phyloP scores from a whole-genome alignment of 148 eudicot species.

The Rhododendron ovatum region DNA sequence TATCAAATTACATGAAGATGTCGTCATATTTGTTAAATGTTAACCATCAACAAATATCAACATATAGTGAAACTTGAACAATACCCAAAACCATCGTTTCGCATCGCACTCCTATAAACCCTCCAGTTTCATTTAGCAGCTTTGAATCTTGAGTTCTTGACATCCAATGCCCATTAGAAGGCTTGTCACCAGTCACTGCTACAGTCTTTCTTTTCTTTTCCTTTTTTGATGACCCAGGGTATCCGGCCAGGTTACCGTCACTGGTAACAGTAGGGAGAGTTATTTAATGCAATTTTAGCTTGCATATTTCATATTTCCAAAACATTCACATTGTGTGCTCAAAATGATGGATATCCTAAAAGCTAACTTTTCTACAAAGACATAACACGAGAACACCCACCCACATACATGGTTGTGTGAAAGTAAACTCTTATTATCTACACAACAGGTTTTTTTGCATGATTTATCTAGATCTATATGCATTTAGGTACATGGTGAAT shows the following conservation, averaged over 20 bases:
- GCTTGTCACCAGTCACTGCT: not conserved
- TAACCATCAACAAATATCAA: not conserved
- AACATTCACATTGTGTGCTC: not conserved
- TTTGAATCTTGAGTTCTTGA: not conserved
- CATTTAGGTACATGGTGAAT: not conserved
- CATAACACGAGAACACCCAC: not conserved
- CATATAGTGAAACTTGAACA: not conserved
- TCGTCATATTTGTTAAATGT: not conserved
- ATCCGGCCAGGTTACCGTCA: not conserved
- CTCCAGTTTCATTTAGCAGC: not conserved
- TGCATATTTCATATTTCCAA: not conserved
- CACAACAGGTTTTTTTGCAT: not conserved
- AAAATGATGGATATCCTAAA: not conserved
- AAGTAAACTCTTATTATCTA: not conserved
- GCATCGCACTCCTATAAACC: not conserved
- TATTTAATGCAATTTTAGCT: not conserved
- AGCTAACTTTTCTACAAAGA: too few species aligned
- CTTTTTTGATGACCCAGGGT: not conserved
- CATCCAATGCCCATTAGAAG: not conserved
- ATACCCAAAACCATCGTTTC: not conserved
- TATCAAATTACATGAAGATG: not conserved
- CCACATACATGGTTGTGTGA: not conserved
- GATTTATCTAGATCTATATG: not conserved
- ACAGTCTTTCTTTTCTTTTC: not conserved
- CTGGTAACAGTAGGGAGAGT: not conserved